phyloP scores from a whole-genome alignment of 352 stramenopile species.

The Thraustotheca clavata region DNA sequence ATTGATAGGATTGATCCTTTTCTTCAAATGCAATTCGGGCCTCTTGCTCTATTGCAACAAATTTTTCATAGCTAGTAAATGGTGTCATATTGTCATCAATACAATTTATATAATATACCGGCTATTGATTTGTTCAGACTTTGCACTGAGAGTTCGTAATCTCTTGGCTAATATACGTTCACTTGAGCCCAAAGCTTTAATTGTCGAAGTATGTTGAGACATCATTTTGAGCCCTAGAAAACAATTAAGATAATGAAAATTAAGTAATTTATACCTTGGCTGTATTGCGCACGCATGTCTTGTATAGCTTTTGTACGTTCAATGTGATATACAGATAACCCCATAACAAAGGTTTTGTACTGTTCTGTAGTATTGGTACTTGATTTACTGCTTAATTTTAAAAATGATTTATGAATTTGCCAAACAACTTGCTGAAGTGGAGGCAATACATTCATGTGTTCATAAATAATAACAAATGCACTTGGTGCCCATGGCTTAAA shows the following conservation, averaged over 20 bases:
- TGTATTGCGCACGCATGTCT: background rate
- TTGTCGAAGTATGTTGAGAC: background rate
- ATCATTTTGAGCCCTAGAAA: background rate
- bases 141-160: background rate
- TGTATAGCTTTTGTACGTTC: background rate
- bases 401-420: background rate
- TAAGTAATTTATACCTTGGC: background rate
- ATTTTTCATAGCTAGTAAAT: conserved; percentile 12
- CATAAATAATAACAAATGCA: background rate
- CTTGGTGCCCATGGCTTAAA: background rate
- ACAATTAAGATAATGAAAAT: background rate
- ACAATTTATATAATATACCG: background rate
- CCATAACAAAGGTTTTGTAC: background rate
- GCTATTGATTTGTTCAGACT: background rate
- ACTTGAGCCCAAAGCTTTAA: background rate
- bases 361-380: background rate
- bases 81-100: background rate
- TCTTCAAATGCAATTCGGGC: conserved; percentile 40
- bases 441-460: background rate
- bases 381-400: background rate
- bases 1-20: conserved; percentile 42
- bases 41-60: conserved; percentile 28
- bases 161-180: background rate
- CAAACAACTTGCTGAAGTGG: background rate
- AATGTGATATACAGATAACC: background rate